These are phyloP conservation scores for Microdochium bolleyi DNA, from an alignment of 2,329 filamentous ascomycete genomes.

Conservation along the genomic window DNA sequence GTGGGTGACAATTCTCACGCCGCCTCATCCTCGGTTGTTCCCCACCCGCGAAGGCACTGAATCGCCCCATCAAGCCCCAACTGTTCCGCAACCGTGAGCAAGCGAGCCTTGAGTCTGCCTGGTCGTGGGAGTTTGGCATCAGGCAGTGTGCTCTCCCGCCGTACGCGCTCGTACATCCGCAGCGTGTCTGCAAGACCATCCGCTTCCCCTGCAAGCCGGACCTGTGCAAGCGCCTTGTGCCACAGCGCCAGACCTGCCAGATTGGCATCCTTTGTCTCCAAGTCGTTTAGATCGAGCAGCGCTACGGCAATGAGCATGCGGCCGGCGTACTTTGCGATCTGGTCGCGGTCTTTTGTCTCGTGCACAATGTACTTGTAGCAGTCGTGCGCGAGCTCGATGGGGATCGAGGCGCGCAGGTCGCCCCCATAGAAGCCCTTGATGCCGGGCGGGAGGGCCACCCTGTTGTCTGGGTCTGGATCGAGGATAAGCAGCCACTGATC, in stretches of 20 bases:
- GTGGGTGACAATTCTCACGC: no score
- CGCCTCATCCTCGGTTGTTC: no score
- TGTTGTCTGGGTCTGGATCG: not conserved
- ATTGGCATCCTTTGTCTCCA: not conserved
- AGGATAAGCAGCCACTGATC: not conserved
- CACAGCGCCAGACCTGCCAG: not conserved
- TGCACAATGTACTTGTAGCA: conserved; percentile 1
- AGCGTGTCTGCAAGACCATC: not conserved
- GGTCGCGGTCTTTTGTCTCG: not conserved
- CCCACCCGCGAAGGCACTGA: no score
- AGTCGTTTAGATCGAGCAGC: not conserved
- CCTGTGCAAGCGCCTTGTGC: not conserved
- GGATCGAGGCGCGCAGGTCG: not conserved
- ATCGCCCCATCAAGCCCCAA: no score
- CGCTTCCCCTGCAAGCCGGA: not conserved
- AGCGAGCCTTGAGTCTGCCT: not conserved
- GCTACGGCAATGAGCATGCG: not conserved
- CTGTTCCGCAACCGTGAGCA: not conserved
- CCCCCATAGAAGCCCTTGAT: not conserved
- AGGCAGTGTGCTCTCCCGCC: not conserved
- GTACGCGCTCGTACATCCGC: not conserved
- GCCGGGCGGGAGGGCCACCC: not conserved
- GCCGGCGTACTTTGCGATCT: not conserved
- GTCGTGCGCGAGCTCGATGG: not conserved
- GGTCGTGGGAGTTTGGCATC: not conserved